Base-by-base conservation (phyloP, 2,329 filamentous ascomycete species). In the Onygenales sp. region DNA sequence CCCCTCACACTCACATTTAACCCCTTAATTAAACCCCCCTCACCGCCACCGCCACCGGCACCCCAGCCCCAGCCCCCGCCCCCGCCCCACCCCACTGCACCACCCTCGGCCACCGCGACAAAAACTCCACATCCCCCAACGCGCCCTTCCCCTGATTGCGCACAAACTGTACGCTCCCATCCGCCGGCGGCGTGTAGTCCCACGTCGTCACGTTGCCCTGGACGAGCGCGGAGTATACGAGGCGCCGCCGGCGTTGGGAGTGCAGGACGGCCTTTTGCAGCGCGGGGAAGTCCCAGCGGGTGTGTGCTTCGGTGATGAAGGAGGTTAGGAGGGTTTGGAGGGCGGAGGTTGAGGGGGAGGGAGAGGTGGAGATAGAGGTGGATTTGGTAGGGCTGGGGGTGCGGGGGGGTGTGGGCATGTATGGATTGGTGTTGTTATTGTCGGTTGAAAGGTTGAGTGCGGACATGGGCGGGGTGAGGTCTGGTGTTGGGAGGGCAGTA, bases 191-290 rank as follows among this genome's bases (percentile, higher is more conserved):
- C 72, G 91, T 81, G 71, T 86, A 87, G 70, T 96, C 91, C 91
- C 91, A 96, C 66, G 83, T 81, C 41, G 87, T 86, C 61, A 88
- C 89, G 38, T 76, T 76, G 53, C 90, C 91, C 68, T 84, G 72
- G 66, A 83, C 87, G 58, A 96, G 76, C 0, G 91, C 88, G 42
- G 80, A 81, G 84, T 89, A 94, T 31, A 89, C 86, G 7, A 95
- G 72, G 50, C 85, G 80, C 11, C 91, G 81, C 64, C 85, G 84
- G 43, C 90, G 84, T 75, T 96, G 91, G 44, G 86, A 90, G 41
- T 77, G 72, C 7, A 94, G 70, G 1, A 93, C 89, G 51, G 87
- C 79, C 52, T 81, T 70, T 5, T 87, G 90, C 62, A 96, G 92
- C 57, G 75, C 74, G 43, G 85, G 77, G 66, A 95, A 86, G 65